A percentile compares a stretch with the other conserved stretches of the same genome.
Evolutionary conservation across 495 filamentous ascomycete genomes (phyloP).

Genomic region (Lasiosphaeris hirsuta): DNA sequence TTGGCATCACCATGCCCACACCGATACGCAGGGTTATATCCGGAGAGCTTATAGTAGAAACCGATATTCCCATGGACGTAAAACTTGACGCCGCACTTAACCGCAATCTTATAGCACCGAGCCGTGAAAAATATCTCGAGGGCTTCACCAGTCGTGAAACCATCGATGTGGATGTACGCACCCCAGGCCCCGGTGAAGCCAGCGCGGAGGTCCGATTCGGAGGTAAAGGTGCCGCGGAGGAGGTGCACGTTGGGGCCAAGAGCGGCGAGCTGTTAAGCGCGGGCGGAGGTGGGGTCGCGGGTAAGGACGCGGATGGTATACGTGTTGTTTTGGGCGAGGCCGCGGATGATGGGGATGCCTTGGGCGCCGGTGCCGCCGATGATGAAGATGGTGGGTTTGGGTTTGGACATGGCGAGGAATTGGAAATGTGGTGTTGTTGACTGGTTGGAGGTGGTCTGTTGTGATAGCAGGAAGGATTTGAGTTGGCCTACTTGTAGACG

Average conservation of each 20-base stretch:
- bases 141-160: slow-evolving; percentile 52
- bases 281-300: slow-evolving; percentile 36
- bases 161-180: slow-evolving; percentile 54
- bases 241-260: slow-evolving; percentile 41
- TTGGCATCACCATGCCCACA: slow-evolving; percentile 55
- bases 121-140: slow-evolving; percentile 54
- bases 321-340: slow-evolving; percentile 36
- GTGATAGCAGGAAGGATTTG: slow-evolving; percentile 2
- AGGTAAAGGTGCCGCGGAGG: slow-evolving; percentile 46
- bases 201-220: slow-evolving; percentile 41
- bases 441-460: background rate
- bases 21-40: slow-evolving; percentile 44
- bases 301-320: slow-evolving; percentile 51
- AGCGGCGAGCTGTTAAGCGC: slow-evolving; percentile 38
- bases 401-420: background rate
- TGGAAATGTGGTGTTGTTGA: background rate
- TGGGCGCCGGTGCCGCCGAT: slow-evolving; percentile 57
- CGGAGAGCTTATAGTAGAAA: slow-evolving; percentile 43
- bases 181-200: slow-evolving; percentile 45
- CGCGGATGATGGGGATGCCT: slow-evolving; percentile 48
- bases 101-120: slow-evolving; percentile 54
- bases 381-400: slow-evolving; percentile 21
- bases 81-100: slow-evolving; percentile 47
- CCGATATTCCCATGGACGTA: slow-evolving; percentile 53
- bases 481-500: slow-evolving; percentile 5